Evolutionary conservation across 169 alveolate species (phyloP).

Genomic region (Eimeria praecox): DNA sequence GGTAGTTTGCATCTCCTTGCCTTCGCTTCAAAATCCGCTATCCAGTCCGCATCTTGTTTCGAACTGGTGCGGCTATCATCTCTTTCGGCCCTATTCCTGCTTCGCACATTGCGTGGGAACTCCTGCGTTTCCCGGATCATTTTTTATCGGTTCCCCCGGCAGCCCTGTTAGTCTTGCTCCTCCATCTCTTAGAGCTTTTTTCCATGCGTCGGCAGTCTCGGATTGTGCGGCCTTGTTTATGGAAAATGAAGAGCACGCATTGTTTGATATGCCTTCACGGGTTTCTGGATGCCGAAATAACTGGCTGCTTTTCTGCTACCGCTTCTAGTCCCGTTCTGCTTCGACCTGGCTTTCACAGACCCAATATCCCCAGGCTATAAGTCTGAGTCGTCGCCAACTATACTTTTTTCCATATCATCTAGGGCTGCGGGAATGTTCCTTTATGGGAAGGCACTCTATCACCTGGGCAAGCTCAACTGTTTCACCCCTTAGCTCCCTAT

Average conservation of each 20-base stretch:
- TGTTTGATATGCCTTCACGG: not conserved
- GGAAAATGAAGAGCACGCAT: not conserved
- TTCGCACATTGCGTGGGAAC: not conserved
- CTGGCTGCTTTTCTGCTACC: not conserved
- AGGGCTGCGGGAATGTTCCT: not conserved
- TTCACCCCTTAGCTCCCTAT: no score
- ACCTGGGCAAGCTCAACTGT: not conserved
- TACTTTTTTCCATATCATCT: not conserved
- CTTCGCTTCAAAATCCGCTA: no score
- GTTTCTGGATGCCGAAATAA: not conserved
- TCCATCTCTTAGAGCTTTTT: not conserved
- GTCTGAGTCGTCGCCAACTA: not conserved
- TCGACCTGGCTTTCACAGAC: not conserved
- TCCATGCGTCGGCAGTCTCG: not conserved
- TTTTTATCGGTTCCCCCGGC: not conserved
- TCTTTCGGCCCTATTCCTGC: not conserved
- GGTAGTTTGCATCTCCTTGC: no score
- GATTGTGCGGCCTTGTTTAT: not conserved
- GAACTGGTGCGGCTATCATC: no score
- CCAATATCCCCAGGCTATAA: not conserved
- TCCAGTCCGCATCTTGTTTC: no score
- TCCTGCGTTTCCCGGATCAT: not conserved
- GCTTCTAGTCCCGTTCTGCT: not conserved
- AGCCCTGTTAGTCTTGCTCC: not conserved
- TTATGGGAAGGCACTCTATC: not conserved